phyloP scores from a whole-genome alignment of 805 yeast genomes.

The Saccharomycopsis selenospora region DNA sequence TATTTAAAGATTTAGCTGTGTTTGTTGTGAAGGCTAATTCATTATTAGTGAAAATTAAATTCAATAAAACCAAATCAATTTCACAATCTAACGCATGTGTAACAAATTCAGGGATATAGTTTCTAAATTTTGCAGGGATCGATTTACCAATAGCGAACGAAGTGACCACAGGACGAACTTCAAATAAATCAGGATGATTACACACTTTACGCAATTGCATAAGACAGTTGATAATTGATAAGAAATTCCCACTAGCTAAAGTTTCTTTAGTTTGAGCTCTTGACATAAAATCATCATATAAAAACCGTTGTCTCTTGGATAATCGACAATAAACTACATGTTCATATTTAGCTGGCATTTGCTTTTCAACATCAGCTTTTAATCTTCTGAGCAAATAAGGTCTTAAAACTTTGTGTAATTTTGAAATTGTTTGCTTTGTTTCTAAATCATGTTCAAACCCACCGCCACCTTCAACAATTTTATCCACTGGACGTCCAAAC shows the following conservation, averaged over 20 bases:
- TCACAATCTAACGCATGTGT: constrained; percentile 32
- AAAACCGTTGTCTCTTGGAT: constrained; percentile 83
- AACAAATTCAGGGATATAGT: constrained; percentile 35
- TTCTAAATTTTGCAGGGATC: constrained; percentile 35
- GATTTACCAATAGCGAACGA: constrained; percentile 72
- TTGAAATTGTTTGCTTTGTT: constrained; percentile 75
- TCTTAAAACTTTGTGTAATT: constrained; percentile 86
- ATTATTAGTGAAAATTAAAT: constrained; percentile 46
- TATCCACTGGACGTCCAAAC: constrained; percentile 98
- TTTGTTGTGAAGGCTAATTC: constrained; percentile 39
- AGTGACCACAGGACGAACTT: constrained; percentile 89
- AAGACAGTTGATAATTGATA: constrained; percentile 91
- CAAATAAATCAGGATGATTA: constrained; percentile 92
- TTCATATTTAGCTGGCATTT: constrained; percentile 97
- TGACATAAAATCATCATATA: constrained; percentile 96
- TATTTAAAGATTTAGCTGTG: constrained; percentile 37
- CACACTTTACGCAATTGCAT: constrained; percentile 92
- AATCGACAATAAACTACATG: constrained; percentile 88
- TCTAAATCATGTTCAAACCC: constrained; percentile 64
- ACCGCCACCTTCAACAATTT: constrained; percentile 69
- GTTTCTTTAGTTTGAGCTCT: constrained; percentile 94
- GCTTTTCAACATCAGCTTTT: constrained; percentile 95
- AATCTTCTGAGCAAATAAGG: constrained; percentile 88
- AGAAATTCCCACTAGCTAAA: constrained; percentile 85
- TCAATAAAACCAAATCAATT: constrained; percentile 51